Percentiles rank a stretch among this genome's conserved stretches.
These are phyloP conservation scores for Epipyxis sp. DNA, from an alignment of 108 stramenopile genomes.

Conservation along the genomic window DNA sequence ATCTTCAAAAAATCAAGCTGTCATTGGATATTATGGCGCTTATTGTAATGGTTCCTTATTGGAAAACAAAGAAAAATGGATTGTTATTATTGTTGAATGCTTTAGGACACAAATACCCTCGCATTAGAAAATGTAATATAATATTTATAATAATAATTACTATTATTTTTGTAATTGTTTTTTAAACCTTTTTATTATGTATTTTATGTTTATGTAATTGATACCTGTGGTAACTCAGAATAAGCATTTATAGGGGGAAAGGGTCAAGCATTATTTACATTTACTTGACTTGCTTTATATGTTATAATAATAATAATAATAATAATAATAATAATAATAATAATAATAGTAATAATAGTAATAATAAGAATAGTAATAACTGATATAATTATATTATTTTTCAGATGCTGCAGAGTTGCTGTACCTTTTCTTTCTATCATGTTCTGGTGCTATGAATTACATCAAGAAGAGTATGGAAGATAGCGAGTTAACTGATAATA, in stretches of 20 bases:
- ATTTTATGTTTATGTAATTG: not conserved
- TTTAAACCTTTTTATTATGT: not conserved
- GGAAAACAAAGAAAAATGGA: constrained; percentile 54
- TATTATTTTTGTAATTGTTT: not conserved
- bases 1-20: constrained; percentile 67
- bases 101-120: constrained; percentile 79
- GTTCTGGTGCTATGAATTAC: too few species aligned
- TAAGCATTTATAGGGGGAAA: too few species aligned
- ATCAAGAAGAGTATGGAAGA: constrained; percentile 12
- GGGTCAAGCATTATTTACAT: too few species aligned
- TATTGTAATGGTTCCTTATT: constrained; percentile 4
- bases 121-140: constrained; percentile 65
- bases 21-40: constrained; percentile 61
- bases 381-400: too few species aligned
- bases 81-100: constrained; percentile 67
- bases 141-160: too few species aligned
- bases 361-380: too few species aligned
- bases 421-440: constrained; percentile 71
- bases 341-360: too few species aligned
- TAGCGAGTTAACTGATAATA: constrained; percentile 29
- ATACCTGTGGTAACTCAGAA: too few species aligned
- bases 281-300: too few species aligned
- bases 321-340: too few species aligned
- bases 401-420: constrained; percentile 72
- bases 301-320: too few species aligned